Evolutionary conservation across 2,329 filamentous ascomycete genomes (phyloP).

Genomic region (Fonsecaea pugnacius): DNA sequence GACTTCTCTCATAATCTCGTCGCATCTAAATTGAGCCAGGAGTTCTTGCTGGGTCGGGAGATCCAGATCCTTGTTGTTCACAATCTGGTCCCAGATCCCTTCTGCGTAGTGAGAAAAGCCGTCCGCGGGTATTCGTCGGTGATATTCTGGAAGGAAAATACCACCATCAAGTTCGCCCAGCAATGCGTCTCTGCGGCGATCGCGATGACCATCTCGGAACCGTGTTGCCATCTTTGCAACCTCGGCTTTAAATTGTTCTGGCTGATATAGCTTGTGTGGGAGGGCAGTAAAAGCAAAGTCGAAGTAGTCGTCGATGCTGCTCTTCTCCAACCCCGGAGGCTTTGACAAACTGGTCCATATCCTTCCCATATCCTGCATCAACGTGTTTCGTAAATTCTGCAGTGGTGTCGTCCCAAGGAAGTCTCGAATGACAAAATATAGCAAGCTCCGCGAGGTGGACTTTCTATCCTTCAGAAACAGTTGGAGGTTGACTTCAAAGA

Average conservation of each 20-base stretch:
- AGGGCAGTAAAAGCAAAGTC: slow-evolving; percentile 96
- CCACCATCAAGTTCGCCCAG: slow-evolving; percentile 73
- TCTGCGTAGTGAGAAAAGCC: slow-evolving; percentile 94
- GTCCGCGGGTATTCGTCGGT: slow-evolving; percentile 92
- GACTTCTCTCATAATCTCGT: slow-evolving; percentile 92
- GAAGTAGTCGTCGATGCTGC: slow-evolving; percentile 94
- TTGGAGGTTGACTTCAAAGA: slow-evolving; percentile 98
- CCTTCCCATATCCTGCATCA: slow-evolving; percentile 86
- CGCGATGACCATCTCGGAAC: slow-evolving; percentile 80
- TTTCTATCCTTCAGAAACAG: slow-evolving; percentile 94
- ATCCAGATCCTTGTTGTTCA: slow-evolving; percentile 97
- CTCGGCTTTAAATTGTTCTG: slow-evolving; percentile 83
- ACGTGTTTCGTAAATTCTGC: slow-evolving; percentile 83
- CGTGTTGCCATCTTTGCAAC: slow-evolving; percentile 77
- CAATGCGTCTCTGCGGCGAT: slow-evolving; percentile 64
- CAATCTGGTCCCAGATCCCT: slow-evolving; percentile 97
- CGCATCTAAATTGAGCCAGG: slow-evolving; percentile 93
- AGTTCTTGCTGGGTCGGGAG: slow-evolving; percentile 96
- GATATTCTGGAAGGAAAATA: slow-evolving; percentile 91
- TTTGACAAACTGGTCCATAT: slow-evolving; percentile 95
- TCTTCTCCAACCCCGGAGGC: slow-evolving; percentile 82
- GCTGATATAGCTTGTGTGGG: slow-evolving; percentile 95
- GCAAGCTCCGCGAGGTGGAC: slow-evolving; percentile 83
- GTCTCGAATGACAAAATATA: slow-evolving; percentile 99
- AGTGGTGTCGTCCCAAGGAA: slow-evolving; percentile 92